These are phyloP conservation scores for Starmera amethionina DNA, from an alignment of 805 yeast genomes.

Conservation along the genomic window DNA sequence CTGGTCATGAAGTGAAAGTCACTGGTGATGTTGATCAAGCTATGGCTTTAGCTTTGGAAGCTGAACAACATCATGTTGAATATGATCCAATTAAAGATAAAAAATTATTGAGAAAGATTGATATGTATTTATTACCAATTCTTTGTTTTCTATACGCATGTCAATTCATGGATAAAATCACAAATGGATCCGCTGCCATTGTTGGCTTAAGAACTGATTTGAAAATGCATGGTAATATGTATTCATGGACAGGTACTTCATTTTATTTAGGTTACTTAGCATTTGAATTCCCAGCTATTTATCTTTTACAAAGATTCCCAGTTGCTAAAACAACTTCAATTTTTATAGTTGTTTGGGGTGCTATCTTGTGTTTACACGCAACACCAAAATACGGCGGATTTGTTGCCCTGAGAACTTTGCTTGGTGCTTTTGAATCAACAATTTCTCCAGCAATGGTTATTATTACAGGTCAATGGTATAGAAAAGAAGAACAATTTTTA, in stretches of 20 bases:
- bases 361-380: constrained; percentile 30
- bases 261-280: constrained; percentile 45
- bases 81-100: constrained; percentile 21
- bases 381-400: constrained; percentile 35
- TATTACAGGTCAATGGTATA: constrained; percentile 11
- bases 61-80: constrained; percentile 9
- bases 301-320: constrained; percentile 38
- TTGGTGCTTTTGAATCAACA: constrained; percentile 41
- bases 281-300: constrained; percentile 36
- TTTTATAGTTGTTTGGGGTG: constrained; percentile 37
- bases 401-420: constrained; percentile 33
- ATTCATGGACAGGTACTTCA: constrained; percentile 43
- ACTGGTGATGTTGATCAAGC: constrained; percentile 36
- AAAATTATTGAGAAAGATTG: constrained; percentile 37
- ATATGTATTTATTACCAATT: constrained; percentile 38
- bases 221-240: constrained; percentile 33
- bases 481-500: constrained; percentile 20
- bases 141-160: constrained; percentile 38
- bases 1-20: constrained; percentile 16
- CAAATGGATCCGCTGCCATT: constrained; percentile 42
- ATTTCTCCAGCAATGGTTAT: constrained; percentile 19
- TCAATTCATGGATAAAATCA: constrained; percentile 52
- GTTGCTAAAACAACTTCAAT: constrained; percentile 31
- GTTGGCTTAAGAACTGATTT: constrained; percentile 38
- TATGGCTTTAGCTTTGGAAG: constrained; percentile 27